phyloP scores from a whole-genome alignment of 306 rosid genomes.

The Luffa acutangula region DNA sequence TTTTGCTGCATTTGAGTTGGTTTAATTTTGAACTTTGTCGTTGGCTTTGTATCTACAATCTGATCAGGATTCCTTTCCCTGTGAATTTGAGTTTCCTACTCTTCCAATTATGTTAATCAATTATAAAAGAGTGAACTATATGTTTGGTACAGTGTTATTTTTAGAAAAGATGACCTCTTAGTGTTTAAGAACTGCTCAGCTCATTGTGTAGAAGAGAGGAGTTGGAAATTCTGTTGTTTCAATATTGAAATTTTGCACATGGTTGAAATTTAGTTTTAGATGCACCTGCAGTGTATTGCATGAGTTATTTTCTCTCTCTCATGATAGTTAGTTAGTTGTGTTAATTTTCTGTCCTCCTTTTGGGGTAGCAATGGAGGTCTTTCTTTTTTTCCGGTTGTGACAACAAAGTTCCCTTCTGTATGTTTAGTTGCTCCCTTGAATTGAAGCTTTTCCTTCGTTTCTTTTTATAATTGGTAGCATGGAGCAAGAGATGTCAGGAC shows the following conservation, averaged over 20 bases:
- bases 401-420: background rate
- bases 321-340: background rate
- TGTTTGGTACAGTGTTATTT: background rate
- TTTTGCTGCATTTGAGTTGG: background rate
- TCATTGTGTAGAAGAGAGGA: background rate
- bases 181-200: background rate
- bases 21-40: background rate
- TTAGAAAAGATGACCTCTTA: background rate
- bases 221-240: background rate
- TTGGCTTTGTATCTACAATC: background rate
- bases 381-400: background rate
- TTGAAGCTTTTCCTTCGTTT: conserved; percentile 3
- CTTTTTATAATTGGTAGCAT: background rate
- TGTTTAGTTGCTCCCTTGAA: background rate
- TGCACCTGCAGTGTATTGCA: background rate
- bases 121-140: background rate
- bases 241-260: background rate
- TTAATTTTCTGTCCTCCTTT: background rate
- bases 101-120: background rate
- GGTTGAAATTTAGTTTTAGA: background rate
- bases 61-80: background rate
- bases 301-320: background rate
- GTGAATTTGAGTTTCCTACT: background rate
- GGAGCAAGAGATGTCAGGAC: background rate
- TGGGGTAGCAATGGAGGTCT: background rate